Evolutionary conservation across 1,284 basidiomycete genomes (phyloP), one percentile per base, ranked within the genome.

Genomic region (Vanrija sp.): DNA sequence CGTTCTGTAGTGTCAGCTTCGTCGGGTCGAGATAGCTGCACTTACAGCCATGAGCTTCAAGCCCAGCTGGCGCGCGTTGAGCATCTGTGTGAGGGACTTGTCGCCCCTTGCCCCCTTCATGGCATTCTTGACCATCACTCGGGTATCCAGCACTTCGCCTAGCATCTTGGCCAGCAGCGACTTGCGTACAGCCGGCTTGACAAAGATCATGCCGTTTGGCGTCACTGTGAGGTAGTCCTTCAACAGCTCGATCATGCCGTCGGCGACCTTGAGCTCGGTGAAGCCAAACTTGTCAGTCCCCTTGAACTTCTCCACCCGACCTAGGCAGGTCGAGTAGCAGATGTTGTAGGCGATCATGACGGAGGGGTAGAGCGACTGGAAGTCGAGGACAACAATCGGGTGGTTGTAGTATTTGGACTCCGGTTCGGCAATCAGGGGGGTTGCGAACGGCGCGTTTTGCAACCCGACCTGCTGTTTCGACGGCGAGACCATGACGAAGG

Each of bases 281-380:
- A 78, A 69, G 0, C 95, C 95, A 56, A 98, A 84, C 74, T 96
- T 96, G 75, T 88, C 86, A 16, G 83, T 83, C 6, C 88, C 91
- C 68, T 92, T 87, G 75, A 95, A 97, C 35, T 85, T 81, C 18
- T 81, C 80, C 23, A 91, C 81, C 6, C 93, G 83, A 3, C 95
- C 95, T n/a, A 98, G 79, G 73, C 93, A 98, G 4, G 95, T 98
- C 37, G 93, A 94, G 72, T 90, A 97, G 69, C 92, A 96, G 71
- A 93, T 92, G 72, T 98, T 98, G 78, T 98, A 95, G 6, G 93
- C 94, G 63, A 98, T 96, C 93, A 98, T 98, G 64, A 98, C 82
- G 0, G 90, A 94, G 0, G 96, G 95, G 69, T 98, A 98, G 25
- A 98, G 81, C 3, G 87, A 91, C 69, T 97, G 92, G 69, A 98